phyloP scores from a whole-genome alignment of 371 early-diverging fungal genomes.

The Dinochytrium kinnereticum region DNA sequence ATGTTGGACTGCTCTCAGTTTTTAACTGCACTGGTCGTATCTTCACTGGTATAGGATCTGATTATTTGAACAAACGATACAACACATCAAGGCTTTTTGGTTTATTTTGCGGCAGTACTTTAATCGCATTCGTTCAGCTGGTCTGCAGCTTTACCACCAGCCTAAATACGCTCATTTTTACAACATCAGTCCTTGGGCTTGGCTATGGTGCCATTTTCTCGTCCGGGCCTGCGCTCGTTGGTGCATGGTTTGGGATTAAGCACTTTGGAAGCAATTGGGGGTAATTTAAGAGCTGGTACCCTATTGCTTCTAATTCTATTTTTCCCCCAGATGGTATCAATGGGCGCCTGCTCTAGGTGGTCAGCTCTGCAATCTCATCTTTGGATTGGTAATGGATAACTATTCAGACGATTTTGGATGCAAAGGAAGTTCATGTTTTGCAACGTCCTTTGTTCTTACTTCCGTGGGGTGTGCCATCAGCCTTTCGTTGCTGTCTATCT shows the following conservation, averaged over 20 bases:
- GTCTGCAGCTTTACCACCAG: slow-evolving; percentile 26
- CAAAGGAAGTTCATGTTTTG: slow-evolving; percentile 23
- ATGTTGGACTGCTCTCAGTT: slow-evolving; percentile 44
- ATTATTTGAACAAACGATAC: slow-evolving; percentile 29
- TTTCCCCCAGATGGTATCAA: slow-evolving; percentile 29
- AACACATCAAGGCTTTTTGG: slow-evolving; percentile 30
- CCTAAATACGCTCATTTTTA: background rate
- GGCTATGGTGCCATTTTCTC: slow-evolving; percentile 48
- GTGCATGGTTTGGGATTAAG: slow-evolving; percentile 42
- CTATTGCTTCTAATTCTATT: background rate
- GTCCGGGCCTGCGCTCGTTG: slow-evolving; percentile 44
- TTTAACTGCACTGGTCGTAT: slow-evolving; percentile 43
- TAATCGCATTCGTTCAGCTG: slow-evolving; percentile 35
- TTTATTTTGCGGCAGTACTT: slow-evolving; percentile 17
- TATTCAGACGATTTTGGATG: slow-evolving; percentile 13
- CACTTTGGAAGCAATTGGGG: slow-evolving; percentile 45
- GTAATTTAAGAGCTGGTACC: no score
- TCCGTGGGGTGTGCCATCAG: slow-evolving; percentile 17
- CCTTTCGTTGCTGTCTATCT: slow-evolving; percentile 8
- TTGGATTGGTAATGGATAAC: slow-evolving; percentile 41
- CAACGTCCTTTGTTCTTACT: slow-evolving; percentile 13
- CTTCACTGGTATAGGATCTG: slow-evolving; percentile 39
- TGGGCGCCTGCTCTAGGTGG: slow-evolving; percentile 49
- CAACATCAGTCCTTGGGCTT: slow-evolving; percentile 37
- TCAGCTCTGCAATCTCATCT: slow-evolving; percentile 39